These are phyloP conservation scores for Podospora fimiseda DNA, from an alignment of 495 filamentous ascomycete species.

Conservation along the genomic window DNA sequence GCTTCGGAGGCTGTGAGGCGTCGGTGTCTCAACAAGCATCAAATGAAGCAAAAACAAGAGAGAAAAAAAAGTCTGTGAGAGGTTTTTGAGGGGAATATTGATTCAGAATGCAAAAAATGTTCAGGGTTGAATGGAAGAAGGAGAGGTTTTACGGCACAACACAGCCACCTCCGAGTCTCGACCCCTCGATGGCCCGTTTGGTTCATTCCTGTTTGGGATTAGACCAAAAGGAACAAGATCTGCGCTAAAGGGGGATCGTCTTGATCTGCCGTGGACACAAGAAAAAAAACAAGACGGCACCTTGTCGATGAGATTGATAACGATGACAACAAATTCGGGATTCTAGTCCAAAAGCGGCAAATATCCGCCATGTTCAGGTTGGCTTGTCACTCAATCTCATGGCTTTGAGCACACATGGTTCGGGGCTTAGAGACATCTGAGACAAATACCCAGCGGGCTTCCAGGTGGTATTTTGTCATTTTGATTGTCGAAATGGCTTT, in stretches of 20 bases:
- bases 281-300: neutral
- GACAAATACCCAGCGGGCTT: neutral
- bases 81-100: neutral
- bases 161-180: conserved; percentile 4
- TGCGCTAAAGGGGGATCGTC: conserved; percentile 5
- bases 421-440: neutral
- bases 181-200: neutral
- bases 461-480: conserved; percentile 1
- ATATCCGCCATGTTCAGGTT: neutral
- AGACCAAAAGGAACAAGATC: neutral
- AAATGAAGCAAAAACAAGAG: neutral
- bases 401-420: neutral
- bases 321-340: neutral
- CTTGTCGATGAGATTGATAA: neutral
- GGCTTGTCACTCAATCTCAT: neutral
- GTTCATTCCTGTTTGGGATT: conserved; percentile 1
- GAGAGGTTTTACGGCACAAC: neutral
- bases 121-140: neutral
- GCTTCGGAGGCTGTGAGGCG: conserved; percentile 6
- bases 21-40: conserved; percentile 3
- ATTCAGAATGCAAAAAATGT: neutral
- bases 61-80: neutral
- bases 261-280: neutral
- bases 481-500: neutral
- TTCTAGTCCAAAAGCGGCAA: neutral